A percentile compares a stretch with the other conserved stretches of the same genome.
phyloP scores from a whole-genome alignment of 345 rosid genomes.

The Rhizophora apiculata region DNA sequence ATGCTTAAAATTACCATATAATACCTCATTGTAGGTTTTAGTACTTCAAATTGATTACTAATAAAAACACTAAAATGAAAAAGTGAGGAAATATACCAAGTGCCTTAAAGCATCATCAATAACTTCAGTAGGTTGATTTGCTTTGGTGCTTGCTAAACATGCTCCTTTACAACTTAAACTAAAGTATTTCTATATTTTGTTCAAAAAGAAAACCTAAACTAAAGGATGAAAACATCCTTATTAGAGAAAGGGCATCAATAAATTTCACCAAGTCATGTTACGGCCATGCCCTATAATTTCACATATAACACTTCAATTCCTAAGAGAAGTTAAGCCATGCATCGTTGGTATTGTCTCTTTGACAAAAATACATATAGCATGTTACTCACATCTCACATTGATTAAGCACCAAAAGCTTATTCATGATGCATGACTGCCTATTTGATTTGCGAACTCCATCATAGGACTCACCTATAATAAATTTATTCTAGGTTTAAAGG shows the following conservation, averaged over 20 bases:
- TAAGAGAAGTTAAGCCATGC: background rate
- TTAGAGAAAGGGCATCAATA: background rate
- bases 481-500: constrained; percentile 20
- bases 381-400: constrained; percentile 74
- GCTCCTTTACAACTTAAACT: constrained; percentile 61
- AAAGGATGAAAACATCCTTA: background rate
- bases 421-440: constrained; percentile 80
- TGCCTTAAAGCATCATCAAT: constrained; percentile 76
- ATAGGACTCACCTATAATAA: constrained; percentile 68
- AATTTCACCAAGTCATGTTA: constrained; percentile 9
- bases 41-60: background rate
- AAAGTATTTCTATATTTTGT: constrained; percentile 75
- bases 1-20: no score
- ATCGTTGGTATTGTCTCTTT: background rate
- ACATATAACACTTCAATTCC: background rate
- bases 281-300: background rate
- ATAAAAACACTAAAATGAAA: background rate
- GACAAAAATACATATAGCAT: background rate
- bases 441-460: constrained; percentile 73
- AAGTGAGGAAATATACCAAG: constrained; percentile 46
- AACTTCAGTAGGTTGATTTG: constrained; percentile 95
- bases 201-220: constrained; percentile 8
- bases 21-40: background rate
- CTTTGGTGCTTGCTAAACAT: constrained; percentile 77
- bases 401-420: constrained; percentile 77